These are phyloP conservation scores for Talaromyces sp. DNA, from an alignment of 2,329 filamentous ascomycete genomes.

Conservation along the genomic window DNA sequence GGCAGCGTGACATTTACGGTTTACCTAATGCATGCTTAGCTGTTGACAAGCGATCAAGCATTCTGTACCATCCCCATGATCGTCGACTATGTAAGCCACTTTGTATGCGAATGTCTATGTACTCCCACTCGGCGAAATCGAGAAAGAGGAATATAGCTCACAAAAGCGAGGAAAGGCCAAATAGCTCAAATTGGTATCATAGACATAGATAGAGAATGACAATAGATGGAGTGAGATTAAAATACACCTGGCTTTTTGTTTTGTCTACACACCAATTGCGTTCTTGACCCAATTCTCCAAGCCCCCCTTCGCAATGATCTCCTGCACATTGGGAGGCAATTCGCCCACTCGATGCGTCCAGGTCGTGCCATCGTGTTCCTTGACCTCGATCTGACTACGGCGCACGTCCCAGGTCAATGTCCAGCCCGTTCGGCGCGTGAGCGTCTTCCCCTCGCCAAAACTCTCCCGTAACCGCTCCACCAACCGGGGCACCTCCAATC, in stretches of 20 bases:
- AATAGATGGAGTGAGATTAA: no score
- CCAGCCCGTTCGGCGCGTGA: constrained; percentile 77
- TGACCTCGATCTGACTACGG: constrained; percentile 65
- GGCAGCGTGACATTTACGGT: background rate
- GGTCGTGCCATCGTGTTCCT: constrained; percentile 61
- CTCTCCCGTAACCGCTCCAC: constrained; percentile 34
- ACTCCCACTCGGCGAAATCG: no score
- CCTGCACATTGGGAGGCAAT: constrained; percentile 79
- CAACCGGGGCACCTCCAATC: constrained; percentile 38
- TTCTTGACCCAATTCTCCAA: constrained; percentile 79
- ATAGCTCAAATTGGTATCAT: constrained; percentile 5
- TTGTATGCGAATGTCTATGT: background rate
- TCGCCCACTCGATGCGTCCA: constrained; percentile 83
- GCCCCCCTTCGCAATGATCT: constrained; percentile 73
- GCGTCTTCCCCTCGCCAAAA: constrained; percentile 47
- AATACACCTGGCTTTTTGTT: background rate
- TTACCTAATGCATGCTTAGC: background rate
- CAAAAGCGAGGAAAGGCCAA: background rate
- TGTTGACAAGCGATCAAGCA: background rate
- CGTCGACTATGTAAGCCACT: constrained; percentile 4
- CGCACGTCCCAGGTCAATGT: constrained; percentile 76
- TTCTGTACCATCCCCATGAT: background rate
- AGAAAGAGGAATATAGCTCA: no score
- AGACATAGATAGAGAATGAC: no score
- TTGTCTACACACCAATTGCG: constrained; percentile 49